Percentiles rank a stretch among this genome's conserved stretches.
phyloP scores from a whole-genome alignment of 2,329 filamentous ascomycete species.

The Metarhizium album region DNA sequence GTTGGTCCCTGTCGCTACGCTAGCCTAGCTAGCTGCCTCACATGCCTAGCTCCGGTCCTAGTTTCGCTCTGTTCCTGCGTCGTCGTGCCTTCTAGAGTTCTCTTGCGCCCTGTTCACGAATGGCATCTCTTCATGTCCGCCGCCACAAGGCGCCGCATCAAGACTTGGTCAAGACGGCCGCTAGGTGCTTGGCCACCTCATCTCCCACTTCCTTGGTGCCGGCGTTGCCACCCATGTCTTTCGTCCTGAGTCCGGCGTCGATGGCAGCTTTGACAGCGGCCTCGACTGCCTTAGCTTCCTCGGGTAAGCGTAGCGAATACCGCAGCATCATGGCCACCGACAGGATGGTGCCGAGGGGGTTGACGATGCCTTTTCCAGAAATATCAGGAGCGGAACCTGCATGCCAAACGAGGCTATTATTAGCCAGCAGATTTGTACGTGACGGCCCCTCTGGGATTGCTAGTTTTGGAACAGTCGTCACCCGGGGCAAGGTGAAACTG shows the following conservation, averaged over 20 bases:
- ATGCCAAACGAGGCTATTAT: not conserved
- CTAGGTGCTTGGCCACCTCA: conserved; percentile 62
- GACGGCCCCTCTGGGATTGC: not conserved
- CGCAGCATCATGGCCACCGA: conserved; percentile 93
- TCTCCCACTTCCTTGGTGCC: conserved; percentile 66
- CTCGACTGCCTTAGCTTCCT: conserved; percentile 70
- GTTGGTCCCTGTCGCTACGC: no score
- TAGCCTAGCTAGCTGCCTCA: no score
- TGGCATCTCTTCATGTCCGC: not conserved
- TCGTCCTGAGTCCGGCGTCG: conserved; percentile 69
- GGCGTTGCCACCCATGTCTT: conserved; percentile 71
- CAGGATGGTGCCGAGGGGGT: conserved; percentile 79
- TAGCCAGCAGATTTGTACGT: not conserved
- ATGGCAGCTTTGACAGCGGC: conserved; percentile 70
- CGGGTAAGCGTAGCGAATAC: conserved; percentile 74
- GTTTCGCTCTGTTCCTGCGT: no score
- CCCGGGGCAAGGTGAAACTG: not conserved
- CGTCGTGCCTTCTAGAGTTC: no score
- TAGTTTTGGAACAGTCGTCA: not conserved
- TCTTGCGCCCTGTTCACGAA: not conserved
- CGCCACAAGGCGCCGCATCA: conserved; percentile 4
- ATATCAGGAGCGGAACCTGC: conserved; percentile 85
- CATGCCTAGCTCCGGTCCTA: no score
- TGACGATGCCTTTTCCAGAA: conserved; percentile 76
- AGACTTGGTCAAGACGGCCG: conserved; percentile 49